These are phyloP conservation scores for Penicillium brasilianum DNA, from an alignment of 2,329 filamentous ascomycete species.

Conservation along the genomic window DNA sequence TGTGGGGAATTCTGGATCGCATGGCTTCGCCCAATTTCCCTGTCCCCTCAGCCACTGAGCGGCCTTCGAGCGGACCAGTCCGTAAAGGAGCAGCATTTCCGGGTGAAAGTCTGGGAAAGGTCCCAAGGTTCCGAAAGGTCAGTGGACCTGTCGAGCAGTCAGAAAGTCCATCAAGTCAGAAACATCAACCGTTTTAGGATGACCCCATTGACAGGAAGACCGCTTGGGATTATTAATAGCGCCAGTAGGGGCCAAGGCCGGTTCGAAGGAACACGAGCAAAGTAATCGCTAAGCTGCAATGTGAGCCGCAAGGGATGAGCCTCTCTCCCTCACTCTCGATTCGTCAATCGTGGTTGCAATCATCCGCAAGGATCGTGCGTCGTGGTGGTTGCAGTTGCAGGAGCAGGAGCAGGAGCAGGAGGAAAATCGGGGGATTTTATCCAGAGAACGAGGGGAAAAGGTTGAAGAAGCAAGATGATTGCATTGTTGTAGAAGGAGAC, in stretches of 20 bases:
- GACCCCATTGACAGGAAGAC: background rate
- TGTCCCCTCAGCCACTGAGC: slow-evolving; percentile 19
- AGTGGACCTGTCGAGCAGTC: background rate
- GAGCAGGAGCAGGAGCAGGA: slow-evolving; percentile 4
- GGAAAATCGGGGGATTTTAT: slow-evolving; percentile 2
- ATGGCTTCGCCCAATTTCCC: slow-evolving; percentile 21
- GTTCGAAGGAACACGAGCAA: slow-evolving; percentile 23
- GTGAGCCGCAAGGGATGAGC: slow-evolving; percentile 34
- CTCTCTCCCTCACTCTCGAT: slow-evolving; percentile 15
- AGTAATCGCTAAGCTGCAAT: slow-evolving; percentile 23
- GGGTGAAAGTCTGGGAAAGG: background rate
- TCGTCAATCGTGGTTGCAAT: slow-evolving; percentile 15
- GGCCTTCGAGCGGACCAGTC: slow-evolving; percentile 27
- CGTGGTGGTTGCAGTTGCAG: background rate
- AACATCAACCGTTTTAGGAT: no score
- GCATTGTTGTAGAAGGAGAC: no score
- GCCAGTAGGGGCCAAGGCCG: no score
- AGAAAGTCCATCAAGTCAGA: no score
- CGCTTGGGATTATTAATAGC: no score
- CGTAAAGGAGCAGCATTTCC: slow-evolving; percentile 13
- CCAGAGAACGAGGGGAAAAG: background rate
- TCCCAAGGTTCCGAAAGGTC: background rate
- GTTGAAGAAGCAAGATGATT: no score
- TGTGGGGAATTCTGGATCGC: slow-evolving; percentile 31
- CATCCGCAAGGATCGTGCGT: slow-evolving; percentile 21